Conservation (phyloP, 108 stramenopile genomes). For the Nitzschia inconspicua region DNA sequence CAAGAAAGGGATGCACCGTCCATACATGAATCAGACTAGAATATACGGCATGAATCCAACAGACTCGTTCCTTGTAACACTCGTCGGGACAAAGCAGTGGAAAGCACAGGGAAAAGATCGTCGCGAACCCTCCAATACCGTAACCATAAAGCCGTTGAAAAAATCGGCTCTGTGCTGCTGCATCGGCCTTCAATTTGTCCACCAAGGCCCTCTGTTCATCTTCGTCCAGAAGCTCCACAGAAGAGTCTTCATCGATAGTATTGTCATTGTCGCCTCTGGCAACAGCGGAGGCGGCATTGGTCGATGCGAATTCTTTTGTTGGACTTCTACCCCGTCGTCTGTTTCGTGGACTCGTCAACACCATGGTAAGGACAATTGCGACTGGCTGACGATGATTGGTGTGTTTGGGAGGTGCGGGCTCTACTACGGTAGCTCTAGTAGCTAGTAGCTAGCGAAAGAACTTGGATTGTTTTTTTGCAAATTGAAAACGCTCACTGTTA, state of each 20-base stretch:
- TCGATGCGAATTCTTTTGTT: not conserved
- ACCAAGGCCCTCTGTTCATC: constrained; percentile 27
- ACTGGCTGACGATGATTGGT: too few species aligned
- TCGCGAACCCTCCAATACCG: constrained; percentile 16
- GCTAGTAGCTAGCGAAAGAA: too few species aligned
- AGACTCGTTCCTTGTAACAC: constrained; percentile 8
- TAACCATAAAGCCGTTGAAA: constrained; percentile 20
- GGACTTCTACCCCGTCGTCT: constrained; percentile 18
- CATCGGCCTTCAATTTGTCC: constrained; percentile 13
- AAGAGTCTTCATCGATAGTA: too few species aligned
- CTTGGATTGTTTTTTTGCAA: not conserved
- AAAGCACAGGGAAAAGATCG: constrained; percentile 8
- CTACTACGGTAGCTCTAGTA: too few species aligned
- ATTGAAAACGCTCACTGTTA: not conserved
- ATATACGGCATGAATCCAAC: constrained; percentile 22
- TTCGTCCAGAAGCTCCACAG: constrained; percentile 18
- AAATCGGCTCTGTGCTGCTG: constrained; percentile 6
- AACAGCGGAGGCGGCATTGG: not conserved
- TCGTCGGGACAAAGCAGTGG: constrained; percentile 32
- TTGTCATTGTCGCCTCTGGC: not conserved
- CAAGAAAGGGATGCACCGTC: constrained; percentile 1
- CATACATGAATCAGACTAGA: not conserved
- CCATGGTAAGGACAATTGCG: too few species aligned
- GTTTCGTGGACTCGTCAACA: too few species aligned
- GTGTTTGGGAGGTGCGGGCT: too few species aligned